A percentile compares a stretch with the other conserved stretches of the same genome.
These are phyloP conservation scores for Hypoxylon sp. DNA, from an alignment of 2,329 filamentous ascomycete genomes.

Conservation along the genomic window DNA sequence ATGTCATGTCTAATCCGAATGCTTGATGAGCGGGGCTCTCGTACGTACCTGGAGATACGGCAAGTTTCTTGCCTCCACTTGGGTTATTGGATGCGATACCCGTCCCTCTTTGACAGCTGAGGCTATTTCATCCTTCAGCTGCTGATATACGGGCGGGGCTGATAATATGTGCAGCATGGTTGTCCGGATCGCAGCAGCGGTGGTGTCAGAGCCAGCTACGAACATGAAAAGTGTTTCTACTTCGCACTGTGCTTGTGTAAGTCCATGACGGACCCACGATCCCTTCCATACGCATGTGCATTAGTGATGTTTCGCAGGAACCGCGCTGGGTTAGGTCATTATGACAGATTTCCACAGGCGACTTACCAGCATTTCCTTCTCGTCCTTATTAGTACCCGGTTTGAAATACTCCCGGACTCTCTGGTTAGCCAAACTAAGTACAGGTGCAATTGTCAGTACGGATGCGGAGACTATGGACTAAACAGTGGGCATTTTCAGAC, in stretches of 20 bases:
- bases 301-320: background rate
- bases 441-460: background rate
- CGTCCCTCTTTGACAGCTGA: slow-evolving; percentile 53
- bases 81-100: slow-evolving; percentile 52
- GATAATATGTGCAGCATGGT: slow-evolving; percentile 64
- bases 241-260: slow-evolving; percentile 51
- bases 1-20: background rate
- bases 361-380: slow-evolving; percentile 47
- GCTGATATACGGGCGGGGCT: slow-evolving; percentile 60
- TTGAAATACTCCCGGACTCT: slow-evolving; percentile 20
- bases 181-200: slow-evolving; percentile 62
- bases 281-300: slow-evolving; percentile 39
- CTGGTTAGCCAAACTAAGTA: slow-evolving; percentile 28
- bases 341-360: background rate
- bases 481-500: background rate
- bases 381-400: slow-evolving; percentile 4
- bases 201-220: slow-evolving; percentile 63
- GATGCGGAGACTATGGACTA: background rate
- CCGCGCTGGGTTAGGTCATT: background rate
- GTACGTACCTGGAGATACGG: slow-evolving; percentile 51
- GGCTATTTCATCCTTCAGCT: slow-evolving; percentile 63
- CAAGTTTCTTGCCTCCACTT: slow-evolving; percentile 52
- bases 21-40: background rate
- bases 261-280: slow-evolving; percentile 54
- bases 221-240: slow-evolving; percentile 52